These are phyloP conservation scores for Sanghuangporus weigelae DNA, from an alignment of 1,284 basidiomycete genomes.

Conservation along the genomic window DNA sequence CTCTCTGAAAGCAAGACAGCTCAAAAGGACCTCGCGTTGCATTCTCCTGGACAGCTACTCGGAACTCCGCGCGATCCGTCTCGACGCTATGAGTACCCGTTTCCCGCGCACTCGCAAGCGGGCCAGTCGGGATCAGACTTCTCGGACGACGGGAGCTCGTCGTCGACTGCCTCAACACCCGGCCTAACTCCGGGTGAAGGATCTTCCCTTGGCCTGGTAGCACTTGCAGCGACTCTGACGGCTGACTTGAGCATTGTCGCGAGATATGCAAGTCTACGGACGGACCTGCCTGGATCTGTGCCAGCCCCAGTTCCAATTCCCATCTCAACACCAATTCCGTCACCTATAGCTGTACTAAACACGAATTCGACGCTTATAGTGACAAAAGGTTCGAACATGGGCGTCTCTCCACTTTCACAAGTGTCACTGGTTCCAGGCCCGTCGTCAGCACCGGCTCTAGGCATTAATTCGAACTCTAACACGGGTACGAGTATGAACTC, in stretches of 20 bases:
- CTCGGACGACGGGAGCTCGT: background rate
- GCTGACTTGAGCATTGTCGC: background rate
- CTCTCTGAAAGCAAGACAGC: background rate
- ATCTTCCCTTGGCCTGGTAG: background rate
- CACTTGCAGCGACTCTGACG: background rate
- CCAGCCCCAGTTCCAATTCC: background rate
- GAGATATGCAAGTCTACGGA: background rate
- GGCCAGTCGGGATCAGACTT: background rate
- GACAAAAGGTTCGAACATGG: background rate
- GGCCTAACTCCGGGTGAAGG: background rate
- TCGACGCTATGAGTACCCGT: conserved; percentile 15
- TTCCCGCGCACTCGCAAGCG: background rate
- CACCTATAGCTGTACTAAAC: background rate
- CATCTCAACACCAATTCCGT: background rate
- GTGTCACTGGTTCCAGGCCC: background rate
- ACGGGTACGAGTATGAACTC: background rate
- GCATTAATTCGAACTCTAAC: background rate
- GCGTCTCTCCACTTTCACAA: background rate
- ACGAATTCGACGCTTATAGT: background rate
- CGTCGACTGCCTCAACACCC: background rate
- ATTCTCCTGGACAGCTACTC: conserved; percentile 16
- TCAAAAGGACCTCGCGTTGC: conserved; percentile 11
- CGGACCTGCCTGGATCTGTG: background rate
- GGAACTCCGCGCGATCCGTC: conserved; percentile 15
- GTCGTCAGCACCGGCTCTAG: background rate